Percentiles rank a stretch among this genome's conserved stretches.
Evolutionary conservation across 192 early-diverging fungal species (phyloP).

Genomic region (Rhizophagus sp.): DNA sequence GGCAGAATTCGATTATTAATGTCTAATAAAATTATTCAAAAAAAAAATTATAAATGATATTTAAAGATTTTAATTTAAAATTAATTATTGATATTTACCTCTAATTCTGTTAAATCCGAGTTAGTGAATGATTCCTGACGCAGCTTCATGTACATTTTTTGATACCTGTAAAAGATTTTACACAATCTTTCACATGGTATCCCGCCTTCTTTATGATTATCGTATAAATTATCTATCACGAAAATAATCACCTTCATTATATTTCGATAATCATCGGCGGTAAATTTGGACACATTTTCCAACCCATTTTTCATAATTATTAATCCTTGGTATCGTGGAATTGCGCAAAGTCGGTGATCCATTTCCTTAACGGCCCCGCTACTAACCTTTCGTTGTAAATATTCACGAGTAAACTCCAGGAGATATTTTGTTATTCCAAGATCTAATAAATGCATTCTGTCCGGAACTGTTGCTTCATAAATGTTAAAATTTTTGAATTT

Average conservation of each 20-base stretch:
- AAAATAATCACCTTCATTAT: background rate
- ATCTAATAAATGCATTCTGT: background rate
- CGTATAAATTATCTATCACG: background rate
- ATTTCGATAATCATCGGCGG: background rate
- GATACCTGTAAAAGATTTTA: background rate
- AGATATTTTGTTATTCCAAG: background rate
- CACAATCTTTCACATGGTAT: background rate
- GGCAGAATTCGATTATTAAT: background rate
- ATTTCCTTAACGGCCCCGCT: background rate
- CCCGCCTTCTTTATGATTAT: background rate
- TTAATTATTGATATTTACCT: constrained; percentile 36
- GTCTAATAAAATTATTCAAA: background rate
- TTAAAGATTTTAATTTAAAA: background rate
- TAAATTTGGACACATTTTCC: background rate
- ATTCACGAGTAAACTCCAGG: background rate
- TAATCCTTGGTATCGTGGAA: background rate
- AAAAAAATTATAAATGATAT: too few relatives aligned
- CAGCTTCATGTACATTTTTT: background rate
- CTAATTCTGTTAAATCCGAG: background rate
- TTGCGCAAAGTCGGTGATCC: background rate
- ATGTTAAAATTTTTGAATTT: background rate
- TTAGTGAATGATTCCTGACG: background rate
- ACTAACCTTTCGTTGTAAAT: background rate
- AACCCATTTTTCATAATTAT: background rate
- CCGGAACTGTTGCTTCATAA: background rate